A percentile compares a stretch with the other conserved stretches of the same genome.
phyloP scores from a whole-genome alignment of 1,139 yeast species.

The Blastobotrys buckinghamii region DNA sequence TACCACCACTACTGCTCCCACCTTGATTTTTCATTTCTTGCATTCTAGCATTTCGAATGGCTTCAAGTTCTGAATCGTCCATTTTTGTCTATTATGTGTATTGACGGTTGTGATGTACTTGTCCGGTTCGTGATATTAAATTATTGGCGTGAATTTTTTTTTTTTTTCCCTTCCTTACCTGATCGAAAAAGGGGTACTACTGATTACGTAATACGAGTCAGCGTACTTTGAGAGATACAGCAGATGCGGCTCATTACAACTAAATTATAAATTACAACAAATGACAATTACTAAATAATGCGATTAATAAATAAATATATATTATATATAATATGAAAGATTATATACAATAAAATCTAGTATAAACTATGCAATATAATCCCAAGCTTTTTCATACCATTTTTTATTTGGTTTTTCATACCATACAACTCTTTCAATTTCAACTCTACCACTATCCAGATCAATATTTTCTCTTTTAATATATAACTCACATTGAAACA shows the following conservation, averaged over 20 bases:
- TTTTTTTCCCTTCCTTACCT: too few relatives aligned
- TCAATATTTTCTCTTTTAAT: slow-evolving; percentile 62
- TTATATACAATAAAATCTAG: background rate
- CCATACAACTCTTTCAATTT: slow-evolving; percentile 28
- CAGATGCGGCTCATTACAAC: too few relatives aligned
- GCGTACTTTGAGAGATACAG: too few relatives aligned
- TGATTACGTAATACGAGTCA: too few relatives aligned
- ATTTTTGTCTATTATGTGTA: slow-evolving; percentile 12
- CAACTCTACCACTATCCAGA: slow-evolving; percentile 68
- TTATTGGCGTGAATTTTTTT: too few relatives aligned
- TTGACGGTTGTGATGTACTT: too few relatives aligned
- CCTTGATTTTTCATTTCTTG: slow-evolving; percentile 61
- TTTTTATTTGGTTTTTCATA: slow-evolving; percentile 11
- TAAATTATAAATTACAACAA: too few relatives aligned
- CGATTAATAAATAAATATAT: too few relatives aligned
- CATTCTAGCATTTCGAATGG: slow-evolving; percentile 82
- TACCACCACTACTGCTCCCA: background rate
- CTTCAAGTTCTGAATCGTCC: slow-evolving; percentile 75
- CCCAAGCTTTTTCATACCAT: slow-evolving; percentile 15
- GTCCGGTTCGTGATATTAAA: too few relatives aligned
- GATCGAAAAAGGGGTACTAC: too few relatives aligned
- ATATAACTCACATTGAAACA: slow-evolving; percentile 44
- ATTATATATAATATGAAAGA: background rate
- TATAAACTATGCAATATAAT: slow-evolving; percentile 6
- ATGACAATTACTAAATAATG: too few relatives aligned